Base-by-base conservation (phyloP, 371 early-diverging fungal genomes). In the Mortierella sp. region DNA sequence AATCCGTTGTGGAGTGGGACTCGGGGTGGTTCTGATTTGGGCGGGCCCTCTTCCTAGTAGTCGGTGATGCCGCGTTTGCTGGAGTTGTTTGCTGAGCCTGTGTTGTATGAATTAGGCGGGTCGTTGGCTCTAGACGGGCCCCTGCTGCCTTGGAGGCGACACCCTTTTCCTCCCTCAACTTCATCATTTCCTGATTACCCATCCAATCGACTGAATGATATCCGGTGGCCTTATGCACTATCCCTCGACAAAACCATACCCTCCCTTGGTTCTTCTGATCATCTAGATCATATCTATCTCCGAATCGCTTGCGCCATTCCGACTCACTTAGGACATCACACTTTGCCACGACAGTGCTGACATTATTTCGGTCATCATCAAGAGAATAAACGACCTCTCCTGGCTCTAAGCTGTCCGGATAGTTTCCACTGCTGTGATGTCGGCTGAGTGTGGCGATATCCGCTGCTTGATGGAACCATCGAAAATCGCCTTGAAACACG, bases 381-480 rank as follows among this genome's bases (percentile, higher is more conserved):
- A 81, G 79, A 3, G 83, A 76, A 34, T 82, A 85, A 9, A 81
- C 81, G 47, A 82, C 61, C 51, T 82, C 82, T 24, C 64, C 64
- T 0, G 53, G 31, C 31, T 74, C 81, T 4, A 78, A 49, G 4
- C 28, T n/a, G 8, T 64, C 68, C 21, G 72, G 78, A 4, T 59
- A 71, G 39, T 71, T 72, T 13, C 72, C 72, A 3, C 54, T 67
- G 0, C 55, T 47, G 30, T 67, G 71, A 61, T 64, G 61, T 19
- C 54, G 42, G 14, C 61, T 30, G 12, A 78, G 43, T 16, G 50
- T 62, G 18, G 46, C 70, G 19, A 82, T 64, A 13, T 62, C 70
- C 13, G 62, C 66, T 2, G 58, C 70, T 3, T 83, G 84, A 48
- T 82, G 67, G 53, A 85, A 81, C 85, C 85, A 85, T 0, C 85